phyloP scores from a whole-genome alignment of 148 eudicot species.

The Bassia scoparia region DNA sequence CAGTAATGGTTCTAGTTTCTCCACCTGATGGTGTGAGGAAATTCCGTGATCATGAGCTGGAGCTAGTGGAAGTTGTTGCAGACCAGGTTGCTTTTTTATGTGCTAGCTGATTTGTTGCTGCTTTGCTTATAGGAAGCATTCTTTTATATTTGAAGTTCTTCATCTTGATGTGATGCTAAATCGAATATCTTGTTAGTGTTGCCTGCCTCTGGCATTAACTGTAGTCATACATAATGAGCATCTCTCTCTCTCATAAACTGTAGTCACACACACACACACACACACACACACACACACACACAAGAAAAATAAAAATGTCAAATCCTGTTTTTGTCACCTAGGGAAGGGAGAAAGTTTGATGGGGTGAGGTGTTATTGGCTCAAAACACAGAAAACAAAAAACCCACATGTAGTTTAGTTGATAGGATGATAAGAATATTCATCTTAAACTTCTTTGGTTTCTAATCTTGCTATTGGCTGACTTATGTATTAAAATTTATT shows the following conservation, averaged over 20 bases:
- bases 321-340: background rate
- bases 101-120: conserved; percentile 10
- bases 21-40: conserved; percentile 64
- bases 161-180: background rate
- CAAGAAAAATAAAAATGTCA: background rate
- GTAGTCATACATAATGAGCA: background rate
- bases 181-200: background rate
- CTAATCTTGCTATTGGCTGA: background rate
- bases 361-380: background rate
- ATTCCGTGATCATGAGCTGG: conserved; percentile 80
- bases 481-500: background rate
- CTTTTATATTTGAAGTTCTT: background rate
- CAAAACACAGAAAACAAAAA: background rate
- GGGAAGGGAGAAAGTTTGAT: background rate
- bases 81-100: conserved; percentile 58
- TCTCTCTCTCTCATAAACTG: background rate
- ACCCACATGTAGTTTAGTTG: background rate
- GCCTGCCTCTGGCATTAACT: background rate
- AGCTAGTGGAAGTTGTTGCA: conserved; percentile 89
- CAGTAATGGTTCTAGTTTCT: conserved; percentile 82
- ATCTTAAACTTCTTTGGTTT: background rate
- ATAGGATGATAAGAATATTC: background rate
- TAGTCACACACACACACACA: background rate
- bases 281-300: background rate
- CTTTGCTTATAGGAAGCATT: background rate